Evolutionary conservation across 225 moss, liverwort and hornwort species (phyloP), one percentile per base, ranked within the genome.

Genomic region (Climacium dendroides): DNA sequence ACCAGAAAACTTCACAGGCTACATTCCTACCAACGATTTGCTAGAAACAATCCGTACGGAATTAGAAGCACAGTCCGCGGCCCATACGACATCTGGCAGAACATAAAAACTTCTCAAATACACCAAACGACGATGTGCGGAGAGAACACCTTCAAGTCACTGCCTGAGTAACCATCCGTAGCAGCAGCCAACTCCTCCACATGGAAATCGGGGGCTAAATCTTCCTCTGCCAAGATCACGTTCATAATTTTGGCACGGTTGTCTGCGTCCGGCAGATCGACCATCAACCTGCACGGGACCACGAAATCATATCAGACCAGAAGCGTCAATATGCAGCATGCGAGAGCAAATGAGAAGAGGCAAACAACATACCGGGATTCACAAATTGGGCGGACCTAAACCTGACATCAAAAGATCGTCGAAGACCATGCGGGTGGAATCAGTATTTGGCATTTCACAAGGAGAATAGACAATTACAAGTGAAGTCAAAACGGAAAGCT

Each of bases 191-290:
- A 88, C 64, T 97, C 97, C 80, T 96, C 97, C 35, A 96, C 90
- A 79, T 92, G 91, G 78, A 97, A 97, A 81, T 97, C 97, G 63
- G 96, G 89, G 76, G 96, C 92, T 66, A 96, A 82, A 86, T 97
- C 97, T 83, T 97, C 97, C 89, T 97, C 97, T 63, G 95, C 95
- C 90, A 97, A 92, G 85, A 97, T 97, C 87, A 97, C 97, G 78
- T 96, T 94, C 89, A 97, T 88, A 52, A 97, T 97, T 88, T 97
- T 97, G 61, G 95, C 94, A 85, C 97, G 94, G 85, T 97, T 96
- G 47, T 96, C 97, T 52, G 89, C 79, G 87, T 97, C 95, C 78
- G 97, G 97, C 60, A 97, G 87, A 91, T 97, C 97, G 90, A 97
- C 93, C 97, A 97, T 97, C 87, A 97, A 92, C 93, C 97, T 97